Evolutionary conservation across 345 rosid species (phyloP).

Genomic region (Pseudoturritis turrita): DNA sequence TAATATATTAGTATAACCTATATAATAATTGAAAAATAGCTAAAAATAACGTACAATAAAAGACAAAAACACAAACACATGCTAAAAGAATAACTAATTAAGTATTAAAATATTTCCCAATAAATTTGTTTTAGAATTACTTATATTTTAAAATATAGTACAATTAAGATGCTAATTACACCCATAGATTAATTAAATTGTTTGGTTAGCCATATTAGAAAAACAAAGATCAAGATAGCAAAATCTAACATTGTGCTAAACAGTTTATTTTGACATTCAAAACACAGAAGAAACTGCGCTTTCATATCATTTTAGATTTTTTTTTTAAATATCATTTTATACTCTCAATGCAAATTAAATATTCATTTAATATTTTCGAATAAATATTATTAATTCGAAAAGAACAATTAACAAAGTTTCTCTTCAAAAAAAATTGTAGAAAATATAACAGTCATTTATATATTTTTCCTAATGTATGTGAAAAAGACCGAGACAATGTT

Average conservation of each 20-base stretch:
- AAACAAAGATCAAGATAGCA: too few species aligned
- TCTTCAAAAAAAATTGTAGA: neutral
- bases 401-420: neutral
- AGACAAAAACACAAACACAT: neutral
- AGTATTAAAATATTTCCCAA: neutral
- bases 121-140: neutral
- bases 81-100: neutral
- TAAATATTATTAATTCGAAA: neutral
- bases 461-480: neutral
- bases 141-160: neutral
- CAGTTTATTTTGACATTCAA: too few species aligned
- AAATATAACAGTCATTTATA: neutral
- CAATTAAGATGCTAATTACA: neutral
- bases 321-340: neutral
- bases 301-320: neutral
- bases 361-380: too few species aligned
- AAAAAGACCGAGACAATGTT: neutral
- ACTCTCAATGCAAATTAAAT: neutral
- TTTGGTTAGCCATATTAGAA: too few species aligned
- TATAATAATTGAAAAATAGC: neutral
- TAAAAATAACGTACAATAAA: neutral
- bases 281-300: too few species aligned
- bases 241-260: too few species aligned
- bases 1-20: neutral
- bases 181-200: too few species aligned